phyloP scores from a whole-genome alignment of 805 yeast species.

The Hanseniaspora meyeri region DNA sequence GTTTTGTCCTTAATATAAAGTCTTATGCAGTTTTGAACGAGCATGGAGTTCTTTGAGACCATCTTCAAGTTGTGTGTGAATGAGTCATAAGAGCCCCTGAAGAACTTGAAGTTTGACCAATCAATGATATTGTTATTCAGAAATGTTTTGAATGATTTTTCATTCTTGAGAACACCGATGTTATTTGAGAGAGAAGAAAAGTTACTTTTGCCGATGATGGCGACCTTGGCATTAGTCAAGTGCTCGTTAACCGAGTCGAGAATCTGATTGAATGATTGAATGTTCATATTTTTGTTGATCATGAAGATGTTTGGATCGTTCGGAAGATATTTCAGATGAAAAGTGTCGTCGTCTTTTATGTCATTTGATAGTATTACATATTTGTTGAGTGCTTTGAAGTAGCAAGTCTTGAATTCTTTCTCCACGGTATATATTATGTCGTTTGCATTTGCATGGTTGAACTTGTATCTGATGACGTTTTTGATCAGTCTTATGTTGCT shows the following conservation, averaged over 20 bases:
- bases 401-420: neutral
- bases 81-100: conserved; percentile 36
- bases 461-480: conserved; percentile 12
- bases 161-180: conserved; percentile 21
- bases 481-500: neutral
- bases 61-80: conserved; percentile 44
- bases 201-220: conserved; percentile 1
- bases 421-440: conserved; percentile 10
- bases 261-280: neutral
- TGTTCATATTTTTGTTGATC: conserved; percentile 6
- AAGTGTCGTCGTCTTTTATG: neutral
- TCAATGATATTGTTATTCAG: conserved; percentile 35
- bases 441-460: neutral
- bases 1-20: conserved; percentile 38
- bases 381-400: conserved; percentile 2
- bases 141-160: conserved; percentile 44
- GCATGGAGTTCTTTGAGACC: conserved; percentile 40
- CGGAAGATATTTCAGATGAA: neutral
- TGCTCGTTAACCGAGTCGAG: neutral
- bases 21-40: conserved; percentile 44
- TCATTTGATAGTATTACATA: neutral
- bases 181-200: neutral
- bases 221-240: conserved; percentile 1
- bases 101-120: conserved; percentile 38
- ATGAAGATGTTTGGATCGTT: conserved; percentile 8